Evolutionary conservation across 257 asterid genomes (phyloP).

Genomic region (Euphrasia confusa): DNA sequence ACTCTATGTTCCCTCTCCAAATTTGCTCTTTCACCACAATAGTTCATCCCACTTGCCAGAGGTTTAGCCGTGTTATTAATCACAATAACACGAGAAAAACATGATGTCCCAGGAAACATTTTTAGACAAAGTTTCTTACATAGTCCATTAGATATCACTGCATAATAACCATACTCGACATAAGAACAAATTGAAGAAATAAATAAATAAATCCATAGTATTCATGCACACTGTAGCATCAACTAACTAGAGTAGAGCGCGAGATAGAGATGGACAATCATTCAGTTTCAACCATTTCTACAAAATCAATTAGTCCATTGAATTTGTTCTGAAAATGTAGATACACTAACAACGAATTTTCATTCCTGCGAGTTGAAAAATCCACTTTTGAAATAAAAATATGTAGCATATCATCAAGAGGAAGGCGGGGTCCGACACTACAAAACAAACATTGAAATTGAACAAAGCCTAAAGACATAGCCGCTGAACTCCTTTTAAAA

Average conservation of each 20-base stretch:
- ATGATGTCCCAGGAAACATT: constrained; percentile 52
- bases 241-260: background rate
- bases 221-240: background rate
- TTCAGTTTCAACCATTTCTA: background rate
- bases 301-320: background rate
- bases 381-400: too few species aligned
- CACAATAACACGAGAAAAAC: constrained; percentile 34
- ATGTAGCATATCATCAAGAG: too few species aligned
- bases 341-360: too few species aligned
- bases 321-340: background rate
- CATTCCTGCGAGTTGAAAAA: too few species aligned
- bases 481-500: too few species aligned
- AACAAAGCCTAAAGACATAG: too few species aligned
- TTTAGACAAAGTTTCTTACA: constrained; percentile 57
- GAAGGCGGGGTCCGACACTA: too few species aligned
- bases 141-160: constrained; percentile 60
- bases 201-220: constrained; percentile 1
- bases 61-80: constrained; percentile 27
- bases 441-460: too few species aligned
- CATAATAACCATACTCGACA: constrained; percentile 23
- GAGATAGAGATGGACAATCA: background rate
- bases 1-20: constrained; percentile 51
- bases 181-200: background rate
- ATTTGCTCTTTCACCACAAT: constrained; percentile 31
- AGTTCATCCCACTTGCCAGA: constrained; percentile 22